Percentiles rank a stretch among this genome's conserved stretches.
These are phyloP conservation scores for Didymella segeticola DNA, from an alignment of 2,329 filamentous ascomycete genomes.

Conservation along the genomic window DNA sequence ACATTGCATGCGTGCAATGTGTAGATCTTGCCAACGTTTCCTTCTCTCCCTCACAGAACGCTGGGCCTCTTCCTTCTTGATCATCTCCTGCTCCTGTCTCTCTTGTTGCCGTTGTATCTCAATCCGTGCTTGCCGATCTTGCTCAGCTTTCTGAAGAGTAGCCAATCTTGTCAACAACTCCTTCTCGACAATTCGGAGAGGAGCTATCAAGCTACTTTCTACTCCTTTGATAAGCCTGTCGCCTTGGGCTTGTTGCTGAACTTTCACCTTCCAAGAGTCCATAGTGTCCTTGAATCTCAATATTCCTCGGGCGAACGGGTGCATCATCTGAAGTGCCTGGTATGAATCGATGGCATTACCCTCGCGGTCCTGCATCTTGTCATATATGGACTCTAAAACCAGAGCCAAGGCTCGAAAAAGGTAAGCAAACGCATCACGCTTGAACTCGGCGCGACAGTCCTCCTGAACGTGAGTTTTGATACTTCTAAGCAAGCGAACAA, in stretches of 20 bases:
- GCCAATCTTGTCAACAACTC: slow-evolving; percentile 4
- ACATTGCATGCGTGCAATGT: slow-evolving; percentile 33
- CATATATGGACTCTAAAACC: slow-evolving; percentile 27
- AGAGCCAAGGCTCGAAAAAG: slow-evolving; percentile 31
- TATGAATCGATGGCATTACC: slow-evolving; percentile 16
- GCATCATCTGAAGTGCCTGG: slow-evolving; percentile 26
- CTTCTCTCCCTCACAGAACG: slow-evolving; percentile 10
- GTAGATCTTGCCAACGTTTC: slow-evolving; percentile 40
- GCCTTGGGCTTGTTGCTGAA: slow-evolving; percentile 21
- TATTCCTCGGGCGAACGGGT: slow-evolving; percentile 23
- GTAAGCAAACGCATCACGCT: slow-evolving; percentile 36
- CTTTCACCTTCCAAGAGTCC: slow-evolving; percentile 27
- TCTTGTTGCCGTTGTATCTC: slow-evolving; percentile 18
- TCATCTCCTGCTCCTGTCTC: slow-evolving; percentile 5
- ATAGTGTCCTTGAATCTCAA: slow-evolving; percentile 36
- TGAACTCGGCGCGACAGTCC: slow-evolving; percentile 24
- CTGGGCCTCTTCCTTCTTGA: slow-evolving; percentile 4
- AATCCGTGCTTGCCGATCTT: slow-evolving; percentile 2
- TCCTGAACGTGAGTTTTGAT: not conserved
- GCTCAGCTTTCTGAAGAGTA: slow-evolving; percentile 16
- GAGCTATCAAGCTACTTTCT: slow-evolving; percentile 31
- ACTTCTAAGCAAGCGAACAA: slow-evolving; percentile 18
- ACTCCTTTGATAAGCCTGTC: slow-evolving; percentile 36
- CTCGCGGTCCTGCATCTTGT: slow-evolving; percentile 17
- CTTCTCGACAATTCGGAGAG: slow-evolving; percentile 27